phyloP scores from a whole-genome alignment of 345 rosid genomes.

The Cardamine occulta region DNA sequence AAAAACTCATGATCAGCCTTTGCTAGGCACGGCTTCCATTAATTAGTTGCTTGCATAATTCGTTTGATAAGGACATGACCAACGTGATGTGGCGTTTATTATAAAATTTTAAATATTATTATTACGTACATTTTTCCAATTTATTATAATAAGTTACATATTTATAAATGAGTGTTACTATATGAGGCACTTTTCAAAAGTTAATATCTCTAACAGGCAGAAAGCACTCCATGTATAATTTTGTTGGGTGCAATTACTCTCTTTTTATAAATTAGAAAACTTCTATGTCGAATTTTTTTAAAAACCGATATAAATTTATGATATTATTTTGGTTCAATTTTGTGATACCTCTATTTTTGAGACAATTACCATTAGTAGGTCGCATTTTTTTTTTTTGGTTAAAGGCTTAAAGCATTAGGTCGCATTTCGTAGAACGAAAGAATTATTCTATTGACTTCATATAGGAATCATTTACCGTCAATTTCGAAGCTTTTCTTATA shows the following conservation, averaged over 20 bases:
- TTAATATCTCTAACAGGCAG: too few species aligned
- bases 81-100: not conserved
- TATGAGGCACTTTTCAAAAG: too few species aligned
- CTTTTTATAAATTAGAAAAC: not conserved
- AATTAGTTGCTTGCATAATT: conserved; percentile 23
- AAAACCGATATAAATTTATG: not conserved
- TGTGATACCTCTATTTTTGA: not conserved
- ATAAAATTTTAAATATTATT: too few species aligned
- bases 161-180: not conserved
- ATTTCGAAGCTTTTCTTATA: not conserved
- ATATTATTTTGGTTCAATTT: not conserved
- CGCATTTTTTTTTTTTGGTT: too few species aligned
- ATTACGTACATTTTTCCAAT: not conserved
- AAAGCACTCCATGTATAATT: too few species aligned
- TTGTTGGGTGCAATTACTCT: too few species aligned
- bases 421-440: not conserved
- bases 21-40: conserved; percentile 13
- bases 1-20: not conserved
- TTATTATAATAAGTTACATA: not conserved
- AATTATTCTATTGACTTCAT: not conserved
- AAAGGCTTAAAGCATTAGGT: not conserved
- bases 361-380: not conserved
- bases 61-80: conserved; percentile 22
- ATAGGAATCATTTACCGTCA: not conserved
- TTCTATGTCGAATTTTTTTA: not conserved